Conservation (phyloP, 768 basidiomycete species). For the Albatrellus ellisii region DNA sequence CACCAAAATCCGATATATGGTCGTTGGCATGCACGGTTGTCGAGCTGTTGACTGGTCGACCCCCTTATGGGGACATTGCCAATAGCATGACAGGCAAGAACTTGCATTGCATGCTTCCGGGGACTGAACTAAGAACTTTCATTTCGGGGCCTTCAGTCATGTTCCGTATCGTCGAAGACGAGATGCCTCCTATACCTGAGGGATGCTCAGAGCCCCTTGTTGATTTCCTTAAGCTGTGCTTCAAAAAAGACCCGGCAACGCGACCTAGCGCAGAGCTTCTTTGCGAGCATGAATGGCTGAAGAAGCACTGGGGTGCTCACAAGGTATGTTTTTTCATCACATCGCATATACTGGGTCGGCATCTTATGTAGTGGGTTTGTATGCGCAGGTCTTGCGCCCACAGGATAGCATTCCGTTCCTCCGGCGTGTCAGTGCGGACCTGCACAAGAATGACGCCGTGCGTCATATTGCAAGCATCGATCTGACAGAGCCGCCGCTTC, state of each 20-base stretch:
- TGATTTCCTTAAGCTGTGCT: conserved; percentile 80
- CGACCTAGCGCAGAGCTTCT: conserved; percentile 80
- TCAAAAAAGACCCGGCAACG: conserved; percentile 72
- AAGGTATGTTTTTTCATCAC: conserved; percentile 37
- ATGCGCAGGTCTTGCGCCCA: conserved; percentile 61
- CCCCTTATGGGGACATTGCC: conserved; percentile 81
- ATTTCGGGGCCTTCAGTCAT: conserved; percentile 50
- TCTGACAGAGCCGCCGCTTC: conserved; percentile 26
- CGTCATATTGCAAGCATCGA: conserved; percentile 36
- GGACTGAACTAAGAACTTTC: too few relatives aligned
- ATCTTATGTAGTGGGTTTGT: background rate
- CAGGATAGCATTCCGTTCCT: conserved; percentile 95
- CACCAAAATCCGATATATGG: conserved; percentile 92
- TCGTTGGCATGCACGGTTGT: conserved; percentile 90
- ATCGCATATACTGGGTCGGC: background rate
- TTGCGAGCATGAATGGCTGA: conserved; percentile 88
- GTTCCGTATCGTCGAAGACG: conserved; percentile 95
- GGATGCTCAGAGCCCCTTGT: conserved; percentile 61
- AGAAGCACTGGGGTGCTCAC: conserved; percentile 63
- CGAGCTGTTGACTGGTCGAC: conserved; percentile 84
- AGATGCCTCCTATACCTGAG: conserved; percentile 76
- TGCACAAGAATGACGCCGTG: conserved; percentile 57
- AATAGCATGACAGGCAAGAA: conserved; percentile 79
- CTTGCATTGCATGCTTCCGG: background rate
- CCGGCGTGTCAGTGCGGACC: conserved; percentile 78